phyloP scores from a whole-genome alignment of 305 asterid species.

The Plantago lanceolata region DNA sequence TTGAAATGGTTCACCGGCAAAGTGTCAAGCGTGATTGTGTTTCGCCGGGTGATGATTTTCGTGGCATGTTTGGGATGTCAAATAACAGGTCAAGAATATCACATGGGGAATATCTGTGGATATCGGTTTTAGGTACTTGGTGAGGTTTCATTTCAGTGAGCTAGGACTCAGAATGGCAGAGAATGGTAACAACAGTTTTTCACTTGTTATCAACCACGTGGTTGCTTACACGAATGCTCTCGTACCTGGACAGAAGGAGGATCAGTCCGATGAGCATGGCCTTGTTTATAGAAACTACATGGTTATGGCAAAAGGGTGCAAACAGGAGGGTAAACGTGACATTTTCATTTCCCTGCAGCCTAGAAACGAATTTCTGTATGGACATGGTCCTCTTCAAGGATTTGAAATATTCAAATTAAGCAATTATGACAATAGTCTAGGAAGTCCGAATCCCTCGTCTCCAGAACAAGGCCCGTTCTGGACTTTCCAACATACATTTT shows the following conservation, averaged over 20 bases:
- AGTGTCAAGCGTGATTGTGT: conserved; percentile 8
- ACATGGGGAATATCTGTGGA: conserved; percentile 28
- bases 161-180: conserved; percentile 9
- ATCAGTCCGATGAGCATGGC: not conserved
- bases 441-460: conserved; percentile 8
- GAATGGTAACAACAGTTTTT: not conserved
- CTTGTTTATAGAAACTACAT: conserved; percentile 17
- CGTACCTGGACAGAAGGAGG: not conserved
- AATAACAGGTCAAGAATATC: not conserved
- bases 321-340: conserved; percentile 14
- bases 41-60: conserved; percentile 3
- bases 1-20: conserved; percentile 17
- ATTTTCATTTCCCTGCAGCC: conserved; percentile 13
- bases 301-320: conserved; percentile 19
- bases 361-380: not conserved
- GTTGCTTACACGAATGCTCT: conserved; percentile 7
- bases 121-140: conserved; percentile 25
- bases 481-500: not conserved
- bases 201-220: conserved; percentile 12
- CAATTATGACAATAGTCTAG: conserved; percentile 28
- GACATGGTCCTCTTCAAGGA: conserved; percentile 25
- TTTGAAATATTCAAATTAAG: conserved; percentile 34
- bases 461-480: not conserved
- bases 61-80: conserved; percentile 7
- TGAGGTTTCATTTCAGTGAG: conserved; percentile 29